Evolutionary conservation across 2,329 filamentous ascomycete genomes (phyloP).

Genomic region (Verticillium nonalfalfae): DNA sequence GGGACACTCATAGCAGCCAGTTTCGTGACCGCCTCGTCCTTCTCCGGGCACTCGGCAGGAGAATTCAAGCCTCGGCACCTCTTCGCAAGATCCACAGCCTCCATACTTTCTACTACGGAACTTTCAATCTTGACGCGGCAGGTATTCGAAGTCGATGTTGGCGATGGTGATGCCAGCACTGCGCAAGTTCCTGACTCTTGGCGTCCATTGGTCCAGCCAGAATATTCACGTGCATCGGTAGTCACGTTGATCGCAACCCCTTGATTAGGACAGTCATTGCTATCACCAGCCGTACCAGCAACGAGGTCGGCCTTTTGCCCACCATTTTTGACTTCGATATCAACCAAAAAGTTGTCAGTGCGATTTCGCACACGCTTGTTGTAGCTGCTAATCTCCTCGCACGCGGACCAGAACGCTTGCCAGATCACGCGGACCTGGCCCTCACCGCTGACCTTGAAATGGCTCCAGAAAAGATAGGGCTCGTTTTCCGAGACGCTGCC

Average conservation of each 20-base stretch:
- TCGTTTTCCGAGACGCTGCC: conserved; percentile 1
- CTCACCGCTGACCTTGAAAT: conserved; percentile 6
- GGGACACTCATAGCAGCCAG: conserved; percentile 5
- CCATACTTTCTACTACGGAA: conserved; percentile 12
- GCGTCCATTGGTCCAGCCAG: background rate
- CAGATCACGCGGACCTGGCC: conserved; percentile 5
- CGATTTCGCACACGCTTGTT: background rate
- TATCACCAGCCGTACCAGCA: conserved; percentile 3
- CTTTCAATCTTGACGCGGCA: conserved; percentile 12
- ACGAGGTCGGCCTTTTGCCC: conserved; percentile 10
- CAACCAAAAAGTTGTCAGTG: conserved; percentile 4
- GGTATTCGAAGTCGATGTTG: conserved; percentile 9
- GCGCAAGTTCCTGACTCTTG: conserved; percentile 4
- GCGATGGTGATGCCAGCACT: conserved; percentile 1
- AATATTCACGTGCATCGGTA: conserved; percentile 4
- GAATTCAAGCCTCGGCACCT: conserved; percentile 7
- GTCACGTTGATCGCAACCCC: conserved; percentile 9
- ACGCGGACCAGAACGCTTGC: conserved; percentile 2
- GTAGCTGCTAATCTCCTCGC: conserved; percentile 3
- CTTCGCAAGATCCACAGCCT: conserved; percentile 1
- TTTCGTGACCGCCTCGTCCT: conserved; percentile 2
- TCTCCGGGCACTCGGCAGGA: conserved; percentile 10
- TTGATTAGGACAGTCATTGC: background rate
- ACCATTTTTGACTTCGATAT: conserved; percentile 10
- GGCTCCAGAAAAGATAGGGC: conserved; percentile 7